Conservation (phyloP, 495 filamentous ascomycete genomes). For the Platismatia glauca region DNA sequence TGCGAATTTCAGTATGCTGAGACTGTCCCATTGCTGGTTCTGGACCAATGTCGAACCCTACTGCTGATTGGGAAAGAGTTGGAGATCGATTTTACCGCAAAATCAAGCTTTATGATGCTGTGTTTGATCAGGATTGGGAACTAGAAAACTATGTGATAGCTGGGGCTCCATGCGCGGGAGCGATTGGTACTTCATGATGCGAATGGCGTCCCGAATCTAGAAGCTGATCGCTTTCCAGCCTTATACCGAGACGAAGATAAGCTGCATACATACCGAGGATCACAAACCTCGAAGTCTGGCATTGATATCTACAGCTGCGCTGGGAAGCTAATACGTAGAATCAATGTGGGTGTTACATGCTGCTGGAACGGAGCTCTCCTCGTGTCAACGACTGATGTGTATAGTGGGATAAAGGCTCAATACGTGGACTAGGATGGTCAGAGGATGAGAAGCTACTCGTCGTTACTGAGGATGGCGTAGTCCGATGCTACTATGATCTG, state of each 20-base stretch:
- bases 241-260: conserved; percentile 83
- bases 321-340: conserved; percentile 68
- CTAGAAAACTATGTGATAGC: conserved; percentile 89
- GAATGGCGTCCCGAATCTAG: not conserved
- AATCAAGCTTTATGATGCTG: conserved; percentile 77
- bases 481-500: conserved; percentile 84
- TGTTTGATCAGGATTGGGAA: conserved; percentile 88
- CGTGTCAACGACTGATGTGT: conserved; percentile 25
- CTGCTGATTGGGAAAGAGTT: conserved; percentile 85
- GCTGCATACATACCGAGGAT: conserved; percentile 63
- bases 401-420: conserved; percentile 83
- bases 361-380: conserved; percentile 15
- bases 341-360: conserved; percentile 43
- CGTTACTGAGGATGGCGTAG: conserved; percentile 80
- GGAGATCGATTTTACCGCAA: conserved; percentile 92
- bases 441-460: conserved; percentile 91
- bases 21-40: not conserved
- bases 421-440: conserved; percentile 90
- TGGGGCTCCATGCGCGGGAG: conserved; percentile 90
- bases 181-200: conserved; percentile 57
- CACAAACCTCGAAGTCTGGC: conserved; percentile 63
- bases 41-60: conserved; percentile 47
- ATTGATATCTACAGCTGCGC: conserved; percentile 94
- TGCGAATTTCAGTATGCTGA: not conserved
- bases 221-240: conserved; percentile 43